Base-by-base conservation (phyloP, 257 asterid genomes). In the Datura wrightii region DNA sequence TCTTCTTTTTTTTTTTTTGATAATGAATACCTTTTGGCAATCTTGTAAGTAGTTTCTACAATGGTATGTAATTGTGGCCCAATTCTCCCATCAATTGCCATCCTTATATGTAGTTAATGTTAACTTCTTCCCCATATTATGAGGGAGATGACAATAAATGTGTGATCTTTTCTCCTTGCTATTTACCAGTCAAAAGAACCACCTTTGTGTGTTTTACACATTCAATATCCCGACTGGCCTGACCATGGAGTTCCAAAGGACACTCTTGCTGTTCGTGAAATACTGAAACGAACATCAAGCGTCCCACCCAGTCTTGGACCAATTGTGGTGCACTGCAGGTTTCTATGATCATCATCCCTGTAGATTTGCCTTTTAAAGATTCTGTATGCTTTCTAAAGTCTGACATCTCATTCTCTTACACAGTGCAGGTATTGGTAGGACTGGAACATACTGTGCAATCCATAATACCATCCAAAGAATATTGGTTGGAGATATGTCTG, bases 281-380 rank as follows among this genome's bases (percentile, higher is more conserved):
- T 97, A 86, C 85, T 93, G 87, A 95, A 92, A 88, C 90, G 93
- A 87, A 36, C 88, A 89, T 88, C 87, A 85, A 74, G 46, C 82
- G 82, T 95, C 37, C 94, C 95, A 19, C 96, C 98, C 52, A 87
- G 87, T 88, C 86, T 89, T 59, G 99, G 99, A 84, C 99, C 98
- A 83, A 88, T 94, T 86, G 98, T 93, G 80, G 99, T 97, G 88
- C 99, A 97, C 91, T 97, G 99, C 99, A 96, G 99, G 99, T 96
- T 53, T 34, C 46, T 41, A 6, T 16, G 71, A 39, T 36, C 78
- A 37, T 36, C 24, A 55, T 54, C 16, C 52, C 53, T 34, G 18
- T 34, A 15, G 37, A 59, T 50, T 66, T 60, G 46, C 60, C 60
- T 66, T 24, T 24, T 13, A 19, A 34, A 74, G 24, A 74, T 74